These are phyloP conservation scores for Serendipita vermifera DNA, from an alignment of 768 basidiomycete species.

Conservation along the genomic window DNA sequence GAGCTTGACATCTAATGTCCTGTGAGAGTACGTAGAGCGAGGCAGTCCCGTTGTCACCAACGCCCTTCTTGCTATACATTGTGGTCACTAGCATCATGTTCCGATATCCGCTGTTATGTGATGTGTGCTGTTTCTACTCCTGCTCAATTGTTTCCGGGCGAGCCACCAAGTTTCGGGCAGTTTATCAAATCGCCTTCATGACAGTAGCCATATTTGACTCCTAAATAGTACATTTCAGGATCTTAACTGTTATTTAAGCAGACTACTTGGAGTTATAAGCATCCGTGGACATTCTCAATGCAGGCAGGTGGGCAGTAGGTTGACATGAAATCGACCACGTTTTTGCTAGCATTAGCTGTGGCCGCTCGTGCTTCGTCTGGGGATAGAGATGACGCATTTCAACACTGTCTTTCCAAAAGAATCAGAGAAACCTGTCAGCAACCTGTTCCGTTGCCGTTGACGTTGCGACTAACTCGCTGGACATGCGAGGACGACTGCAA, in stretches of 20 bases:
- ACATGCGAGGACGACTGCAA: conserved; percentile 78
- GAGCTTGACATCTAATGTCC: no score
- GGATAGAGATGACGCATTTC: not conserved
- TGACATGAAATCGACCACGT: not conserved
- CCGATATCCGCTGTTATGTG: no score
- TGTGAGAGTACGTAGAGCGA: no score
- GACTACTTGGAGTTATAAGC: not conserved
- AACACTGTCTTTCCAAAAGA: not conserved
- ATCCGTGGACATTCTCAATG: not conserved
- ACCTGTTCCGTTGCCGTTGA: conserved; percentile 16
- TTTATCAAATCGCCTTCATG: not conserved
- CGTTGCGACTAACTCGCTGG: conserved; percentile 67
- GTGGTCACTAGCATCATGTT: no score
- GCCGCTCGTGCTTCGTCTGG: not conserved
- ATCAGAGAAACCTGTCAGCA: not conserved
- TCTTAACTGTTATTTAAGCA: not conserved
- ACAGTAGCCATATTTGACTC: not conserved
- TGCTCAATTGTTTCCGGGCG: no score
- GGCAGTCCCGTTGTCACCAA: no score
- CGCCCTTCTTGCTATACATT: no score
- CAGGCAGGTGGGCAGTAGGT: not conserved
- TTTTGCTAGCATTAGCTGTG: not conserved
- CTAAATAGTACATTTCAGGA: not conserved
- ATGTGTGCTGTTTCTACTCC: no score
- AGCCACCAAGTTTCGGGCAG: no score